These are phyloP conservation scores for Monosiga brevicollis DNA, from an alignment of 78 protist genomes.

Conservation along the genomic window DNA sequence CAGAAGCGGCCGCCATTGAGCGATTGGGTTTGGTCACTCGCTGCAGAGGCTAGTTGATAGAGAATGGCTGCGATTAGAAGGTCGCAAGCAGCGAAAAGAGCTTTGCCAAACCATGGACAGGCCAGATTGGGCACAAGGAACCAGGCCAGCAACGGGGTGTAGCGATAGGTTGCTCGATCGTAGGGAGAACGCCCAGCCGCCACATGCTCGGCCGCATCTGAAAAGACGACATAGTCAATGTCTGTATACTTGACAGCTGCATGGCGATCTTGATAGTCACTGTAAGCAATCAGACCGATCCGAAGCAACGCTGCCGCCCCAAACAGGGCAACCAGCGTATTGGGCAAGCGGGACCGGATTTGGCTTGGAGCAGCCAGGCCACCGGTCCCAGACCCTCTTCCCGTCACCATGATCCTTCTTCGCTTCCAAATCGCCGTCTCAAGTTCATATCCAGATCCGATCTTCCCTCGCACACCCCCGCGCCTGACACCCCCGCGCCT, in stretches of 20 bases:
- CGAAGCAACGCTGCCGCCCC: no score
- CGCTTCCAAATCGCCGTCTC: no score
- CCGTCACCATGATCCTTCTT: no score
- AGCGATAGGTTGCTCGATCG: slow-evolving; percentile 78
- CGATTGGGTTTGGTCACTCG: background rate
- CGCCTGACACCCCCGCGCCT: no score
- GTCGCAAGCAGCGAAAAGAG: slow-evolving; percentile 69
- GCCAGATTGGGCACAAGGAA: slow-evolving; percentile 62
- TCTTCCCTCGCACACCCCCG: no score
- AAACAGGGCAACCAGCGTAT: no score
- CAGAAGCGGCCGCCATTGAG: background rate
- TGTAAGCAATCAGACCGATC: no score
- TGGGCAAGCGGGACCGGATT: no score
- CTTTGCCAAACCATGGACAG: slow-evolving; percentile 77
- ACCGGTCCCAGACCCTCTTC: no score
- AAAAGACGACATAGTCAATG: slow-evolving; percentile 83
- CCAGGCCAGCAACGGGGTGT: slow-evolving; percentile 82
- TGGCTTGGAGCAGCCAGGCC: no score
- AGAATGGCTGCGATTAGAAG: slow-evolving; percentile 50
- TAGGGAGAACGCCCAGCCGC: slow-evolving; percentile 75
- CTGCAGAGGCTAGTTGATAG: background rate
- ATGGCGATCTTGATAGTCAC: no score
- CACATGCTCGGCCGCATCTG: slow-evolving; percentile 73
- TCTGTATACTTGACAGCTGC: slow-evolving; percentile 83
- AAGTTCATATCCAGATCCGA: no score